These are phyloP conservation scores for Hordeum vulgare DNA, from an alignment of 176 grass and related monocot species.

Conservation along the genomic window DNA sequence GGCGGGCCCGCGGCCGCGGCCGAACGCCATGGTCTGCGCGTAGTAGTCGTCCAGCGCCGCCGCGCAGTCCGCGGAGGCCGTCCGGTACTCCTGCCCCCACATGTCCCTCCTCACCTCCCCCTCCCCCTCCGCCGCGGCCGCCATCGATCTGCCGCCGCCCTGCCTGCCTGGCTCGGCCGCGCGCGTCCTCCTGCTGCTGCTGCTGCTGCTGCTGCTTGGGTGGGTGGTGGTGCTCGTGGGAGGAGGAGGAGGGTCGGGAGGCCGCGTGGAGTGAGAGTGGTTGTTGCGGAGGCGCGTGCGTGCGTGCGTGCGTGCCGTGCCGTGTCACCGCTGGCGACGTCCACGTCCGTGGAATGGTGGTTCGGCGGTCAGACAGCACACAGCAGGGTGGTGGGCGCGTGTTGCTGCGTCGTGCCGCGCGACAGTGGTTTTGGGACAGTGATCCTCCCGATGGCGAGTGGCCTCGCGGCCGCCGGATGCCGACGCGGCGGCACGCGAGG, in stretches of 20 bases:
- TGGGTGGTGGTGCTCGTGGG: neutral
- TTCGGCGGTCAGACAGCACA: neutral
- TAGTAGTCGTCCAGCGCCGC: constrained; percentile 61
- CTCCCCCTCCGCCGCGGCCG: neutral
- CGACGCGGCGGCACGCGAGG: neutral
- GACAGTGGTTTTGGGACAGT: neutral
- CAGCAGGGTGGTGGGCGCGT: neutral
- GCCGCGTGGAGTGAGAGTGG: neutral
- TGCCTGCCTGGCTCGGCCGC: neutral
- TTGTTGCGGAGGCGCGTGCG: neutral
- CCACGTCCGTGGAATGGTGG: neutral
- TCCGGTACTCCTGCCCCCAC: constrained; percentile 58
- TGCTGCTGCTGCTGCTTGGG: neutral
- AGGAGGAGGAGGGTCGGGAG: neutral
- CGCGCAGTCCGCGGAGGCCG: constrained; percentile 46
- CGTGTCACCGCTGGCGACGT: neutral
- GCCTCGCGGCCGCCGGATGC: neutral
- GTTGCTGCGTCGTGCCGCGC: neutral
- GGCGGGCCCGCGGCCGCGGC: constrained; percentile 32
- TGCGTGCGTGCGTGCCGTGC: neutral
- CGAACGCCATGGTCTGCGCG: constrained; percentile 32
- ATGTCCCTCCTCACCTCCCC: constrained; percentile 33
- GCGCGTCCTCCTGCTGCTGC: neutral
- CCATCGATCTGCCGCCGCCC: neutral
- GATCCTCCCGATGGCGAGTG: neutral